phyloP scores from a whole-genome alignment of 352 stramenopile genomes.

The Globisporangium lucens region DNA sequence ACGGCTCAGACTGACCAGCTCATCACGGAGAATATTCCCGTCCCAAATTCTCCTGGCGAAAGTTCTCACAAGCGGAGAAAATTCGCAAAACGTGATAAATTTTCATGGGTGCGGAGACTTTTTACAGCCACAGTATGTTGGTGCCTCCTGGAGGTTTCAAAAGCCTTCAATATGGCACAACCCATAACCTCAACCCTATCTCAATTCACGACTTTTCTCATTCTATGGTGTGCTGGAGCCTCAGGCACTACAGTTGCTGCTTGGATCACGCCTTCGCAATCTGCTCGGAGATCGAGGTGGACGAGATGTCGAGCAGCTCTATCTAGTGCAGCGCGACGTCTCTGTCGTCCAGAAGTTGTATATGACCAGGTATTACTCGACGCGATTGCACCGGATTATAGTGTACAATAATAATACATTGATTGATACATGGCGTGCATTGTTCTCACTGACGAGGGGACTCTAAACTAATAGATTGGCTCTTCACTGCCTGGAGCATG shows the following conservation, averaged over 20 bases:
- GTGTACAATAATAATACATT: neutral
- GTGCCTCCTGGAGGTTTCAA: neutral
- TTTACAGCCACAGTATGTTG: too few species aligned
- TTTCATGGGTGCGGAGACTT: too few species aligned
- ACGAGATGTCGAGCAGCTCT: neutral
- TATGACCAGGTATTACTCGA: neutral
- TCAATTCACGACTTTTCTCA: neutral
- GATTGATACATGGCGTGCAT: neutral
- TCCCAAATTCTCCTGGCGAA: too few species aligned
- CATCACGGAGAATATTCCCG: too few species aligned
- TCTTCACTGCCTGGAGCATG: conserved; percentile 5
- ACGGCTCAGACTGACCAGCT: too few species aligned
- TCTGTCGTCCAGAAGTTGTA: neutral
- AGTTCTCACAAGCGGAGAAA: too few species aligned
- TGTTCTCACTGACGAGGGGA: neutral
- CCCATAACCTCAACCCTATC: neutral
- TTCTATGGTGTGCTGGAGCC: neutral
- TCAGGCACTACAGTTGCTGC: neutral
- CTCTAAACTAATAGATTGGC: neutral
- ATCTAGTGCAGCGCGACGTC: too few species aligned
- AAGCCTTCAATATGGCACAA: too few species aligned
- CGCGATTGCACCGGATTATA: neutral
- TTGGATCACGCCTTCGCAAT: neutral
- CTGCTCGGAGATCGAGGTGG: neutral
- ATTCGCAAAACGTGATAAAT: too few species aligned